Evolutionary conservation across 768 basidiomycete genomes (phyloP).

Genomic region (Lactarius psammicola): DNA sequence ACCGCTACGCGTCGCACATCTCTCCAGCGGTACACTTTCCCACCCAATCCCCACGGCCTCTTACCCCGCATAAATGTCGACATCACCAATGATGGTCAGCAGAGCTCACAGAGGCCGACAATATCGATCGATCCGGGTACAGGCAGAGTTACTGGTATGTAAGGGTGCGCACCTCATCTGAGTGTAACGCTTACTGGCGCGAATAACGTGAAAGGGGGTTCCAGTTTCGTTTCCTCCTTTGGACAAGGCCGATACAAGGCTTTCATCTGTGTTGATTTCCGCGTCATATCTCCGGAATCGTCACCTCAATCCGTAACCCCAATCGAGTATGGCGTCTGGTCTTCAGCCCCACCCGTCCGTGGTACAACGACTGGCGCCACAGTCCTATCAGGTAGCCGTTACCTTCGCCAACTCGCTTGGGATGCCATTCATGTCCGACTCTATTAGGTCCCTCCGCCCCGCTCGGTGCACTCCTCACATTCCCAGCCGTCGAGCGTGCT

Average conservation of each 20-base stretch:
- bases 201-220: conserved; percentile 34
- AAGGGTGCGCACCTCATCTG: neutral
- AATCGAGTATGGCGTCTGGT: conserved; percentile 55
- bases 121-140: conserved; percentile 50
- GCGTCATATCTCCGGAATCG: conserved; percentile 44
- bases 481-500: neutral
- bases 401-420: neutral
- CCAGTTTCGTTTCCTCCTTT: conserved; percentile 53
- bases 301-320: conserved; percentile 34
- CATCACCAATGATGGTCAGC: conserved; percentile 60
- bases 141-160: conserved; percentile 36
- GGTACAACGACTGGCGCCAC: conserved; percentile 48
- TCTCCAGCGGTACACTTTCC: conserved; percentile 48
- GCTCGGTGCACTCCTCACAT: conserved; percentile 37
- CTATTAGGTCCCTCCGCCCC: conserved; percentile 47
- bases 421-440: neutral
- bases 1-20: conserved; percentile 59
- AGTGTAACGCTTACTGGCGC: neutral
- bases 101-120: conserved; percentile 48
- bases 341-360: conserved; percentile 48
- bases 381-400: conserved; percentile 47
- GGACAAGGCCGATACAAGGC: conserved; percentile 58
- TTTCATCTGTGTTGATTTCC: conserved; percentile 61
- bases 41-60: conserved; percentile 22
- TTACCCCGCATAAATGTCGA: conserved; percentile 57